Evolutionary conservation across 208 protist genomes (phyloP).

Genomic region (Naegleria lovaniensis): DNA sequence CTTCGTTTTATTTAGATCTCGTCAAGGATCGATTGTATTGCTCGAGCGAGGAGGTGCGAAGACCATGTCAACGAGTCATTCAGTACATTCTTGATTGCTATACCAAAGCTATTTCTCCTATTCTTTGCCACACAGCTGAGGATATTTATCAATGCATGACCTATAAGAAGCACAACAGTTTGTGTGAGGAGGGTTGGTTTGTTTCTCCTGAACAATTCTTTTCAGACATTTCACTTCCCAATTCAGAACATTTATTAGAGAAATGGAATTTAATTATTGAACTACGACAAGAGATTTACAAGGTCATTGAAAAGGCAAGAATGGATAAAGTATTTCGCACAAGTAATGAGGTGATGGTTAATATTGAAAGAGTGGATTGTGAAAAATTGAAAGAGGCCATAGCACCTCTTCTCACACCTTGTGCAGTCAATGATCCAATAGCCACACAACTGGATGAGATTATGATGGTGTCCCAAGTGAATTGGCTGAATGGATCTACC

Average conservation of each 20-base stretch:
- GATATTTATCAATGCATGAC: constrained; percentile 47
- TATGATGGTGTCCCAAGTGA: neutral
- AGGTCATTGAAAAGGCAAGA: constrained; percentile 6
- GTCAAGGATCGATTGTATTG: constrained; percentile 64
- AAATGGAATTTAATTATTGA: neutral
- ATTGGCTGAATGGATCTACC: neutral
- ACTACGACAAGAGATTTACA: neutral
- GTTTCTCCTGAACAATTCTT: neutral
- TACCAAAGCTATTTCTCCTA: constrained; percentile 44
- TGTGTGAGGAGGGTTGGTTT: neutral
- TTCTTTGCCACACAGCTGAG: constrained; percentile 52
- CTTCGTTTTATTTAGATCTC: constrained; percentile 65
- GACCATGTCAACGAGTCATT: constrained; percentile 45
- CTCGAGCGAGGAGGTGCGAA: constrained; percentile 38
- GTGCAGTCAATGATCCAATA: neutral
- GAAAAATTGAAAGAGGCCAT: neutral
- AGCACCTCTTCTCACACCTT: neutral
- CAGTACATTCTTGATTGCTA: constrained; percentile 39
- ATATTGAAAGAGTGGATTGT: neutral
- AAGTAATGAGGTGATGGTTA: neutral
- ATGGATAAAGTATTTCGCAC: neutral
- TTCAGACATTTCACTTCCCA: neutral
- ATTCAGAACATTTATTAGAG: neutral
- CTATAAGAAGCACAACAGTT: neutral
- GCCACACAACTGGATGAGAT: neutral